phyloP scores from a whole-genome alignment of 2,329 filamentous ascomycete species.

The Allantophomopsis lycopodina region DNA sequence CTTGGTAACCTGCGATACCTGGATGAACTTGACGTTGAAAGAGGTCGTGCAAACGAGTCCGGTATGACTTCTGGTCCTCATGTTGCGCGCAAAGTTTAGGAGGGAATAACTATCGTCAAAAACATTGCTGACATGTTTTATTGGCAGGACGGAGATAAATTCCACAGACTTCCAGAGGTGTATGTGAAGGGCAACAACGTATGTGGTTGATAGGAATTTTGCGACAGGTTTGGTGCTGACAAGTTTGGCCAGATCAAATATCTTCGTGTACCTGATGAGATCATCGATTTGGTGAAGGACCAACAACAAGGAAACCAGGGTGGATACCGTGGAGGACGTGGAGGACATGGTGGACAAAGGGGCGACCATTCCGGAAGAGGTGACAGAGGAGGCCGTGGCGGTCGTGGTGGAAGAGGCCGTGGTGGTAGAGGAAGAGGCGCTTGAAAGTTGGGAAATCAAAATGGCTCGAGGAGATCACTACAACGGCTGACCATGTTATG shows the following conservation, averaged over 20 bases:
- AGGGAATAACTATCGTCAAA: neutral
- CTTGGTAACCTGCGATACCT: constrained; percentile 92
- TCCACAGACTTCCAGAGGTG: constrained; percentile 81
- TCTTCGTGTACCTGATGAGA: constrained; percentile 88
- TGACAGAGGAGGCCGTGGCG: constrained; percentile 31
- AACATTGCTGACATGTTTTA: too few relatives aligned
- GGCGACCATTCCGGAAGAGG: constrained; percentile 42
- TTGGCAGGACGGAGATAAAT: constrained; percentile 73
- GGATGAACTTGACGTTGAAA: constrained; percentile 98
- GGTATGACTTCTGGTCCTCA: constrained; percentile 27
- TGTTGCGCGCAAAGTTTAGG: neutral
- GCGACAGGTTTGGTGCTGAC: neutral
- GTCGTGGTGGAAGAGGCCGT: constrained; percentile 29
- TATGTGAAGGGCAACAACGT: constrained; percentile 98
- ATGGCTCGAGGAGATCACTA: neutral
- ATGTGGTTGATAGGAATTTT: constrained; percentile 8
- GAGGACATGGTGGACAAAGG: constrained; percentile 41
- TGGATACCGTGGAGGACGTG: constrained; percentile 50
- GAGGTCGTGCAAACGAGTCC: constrained; percentile 95
- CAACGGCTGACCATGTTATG: too few relatives aligned
- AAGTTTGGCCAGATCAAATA: constrained; percentile 75
- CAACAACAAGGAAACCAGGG: constrained; percentile 63
- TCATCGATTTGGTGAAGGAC: constrained; percentile 87
- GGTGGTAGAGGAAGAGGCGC: constrained; percentile 15
- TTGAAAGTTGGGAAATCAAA: constrained; percentile 5